Evolutionary conservation across 2,329 filamentous ascomycete species (phyloP).

Genomic region (Penicillium sp.): DNA sequence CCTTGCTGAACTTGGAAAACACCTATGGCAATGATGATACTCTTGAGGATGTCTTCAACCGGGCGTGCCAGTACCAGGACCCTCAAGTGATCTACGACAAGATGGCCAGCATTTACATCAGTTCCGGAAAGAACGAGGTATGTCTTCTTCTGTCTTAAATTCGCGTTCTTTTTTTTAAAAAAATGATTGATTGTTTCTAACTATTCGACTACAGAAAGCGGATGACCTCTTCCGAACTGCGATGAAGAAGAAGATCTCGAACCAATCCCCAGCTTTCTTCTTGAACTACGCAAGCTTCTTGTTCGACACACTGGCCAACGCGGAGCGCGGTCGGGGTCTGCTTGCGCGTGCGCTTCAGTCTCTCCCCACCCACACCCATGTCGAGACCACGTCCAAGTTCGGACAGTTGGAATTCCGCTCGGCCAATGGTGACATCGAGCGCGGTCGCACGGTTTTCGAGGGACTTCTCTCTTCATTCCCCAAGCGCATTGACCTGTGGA

Average conservation of each 20-base stretch:
- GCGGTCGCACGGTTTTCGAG: conserved; percentile 93
- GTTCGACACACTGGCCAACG: conserved; percentile 70
- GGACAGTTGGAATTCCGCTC: conserved; percentile 90
- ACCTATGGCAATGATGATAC: conserved; percentile 83
- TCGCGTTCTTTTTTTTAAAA: no score
- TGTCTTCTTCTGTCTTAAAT: conserved; percentile 44
- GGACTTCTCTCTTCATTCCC: conserved; percentile 81
- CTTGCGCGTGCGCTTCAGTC: conserved; percentile 84
- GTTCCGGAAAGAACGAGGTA: conserved; percentile 83
- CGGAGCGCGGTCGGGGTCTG: conserved; percentile 76
- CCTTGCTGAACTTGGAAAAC: conserved; percentile 90
- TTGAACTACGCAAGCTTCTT: conserved; percentile 94
- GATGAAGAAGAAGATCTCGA: conserved; percentile 85
- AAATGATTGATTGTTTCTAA: conserved; percentile 30
- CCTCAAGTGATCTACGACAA: conserved; percentile 86
- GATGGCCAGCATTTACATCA: conserved; percentile 91
- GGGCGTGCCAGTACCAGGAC: conserved; percentile 93
- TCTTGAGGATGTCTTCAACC: conserved; percentile 84
- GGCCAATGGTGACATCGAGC: conserved; percentile 79
- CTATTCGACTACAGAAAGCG: conserved; percentile 67
- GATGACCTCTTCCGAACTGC: conserved; percentile 85
- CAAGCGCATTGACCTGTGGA: conserved; percentile 92
- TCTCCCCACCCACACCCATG: conserved; percentile 70
- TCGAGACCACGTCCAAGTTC: conserved; percentile 82
- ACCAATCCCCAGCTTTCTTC: conserved; percentile 77